Conservation (phyloP, 345 rosid genomes). For the Aurinia saxatilis region DNA sequence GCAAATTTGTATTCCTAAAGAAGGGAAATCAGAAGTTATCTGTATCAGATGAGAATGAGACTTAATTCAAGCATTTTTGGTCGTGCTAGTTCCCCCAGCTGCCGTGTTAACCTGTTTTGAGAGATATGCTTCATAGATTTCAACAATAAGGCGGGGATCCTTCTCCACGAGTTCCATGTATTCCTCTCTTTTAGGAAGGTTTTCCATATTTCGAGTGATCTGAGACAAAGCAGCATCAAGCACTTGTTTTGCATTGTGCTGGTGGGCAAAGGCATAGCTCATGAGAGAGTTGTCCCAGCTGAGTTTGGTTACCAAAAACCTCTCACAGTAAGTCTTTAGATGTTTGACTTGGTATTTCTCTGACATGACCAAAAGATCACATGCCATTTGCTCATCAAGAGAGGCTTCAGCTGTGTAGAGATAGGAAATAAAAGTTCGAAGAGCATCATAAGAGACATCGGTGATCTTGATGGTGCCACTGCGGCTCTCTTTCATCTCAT, state of each 20-base stretch:
- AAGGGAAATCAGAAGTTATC: background rate
- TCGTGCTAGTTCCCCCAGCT: conserved; percentile 23
- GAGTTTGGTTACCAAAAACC: conserved; percentile 59
- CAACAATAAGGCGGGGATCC: conserved; percentile 69
- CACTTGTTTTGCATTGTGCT: conserved; percentile 65
- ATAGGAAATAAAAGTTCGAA: conserved; percentile 53
- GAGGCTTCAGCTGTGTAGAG: conserved; percentile 76
- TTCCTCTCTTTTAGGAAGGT: conserved; percentile 56
- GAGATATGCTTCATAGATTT: conserved; percentile 71
- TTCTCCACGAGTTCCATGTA: conserved; percentile 68
- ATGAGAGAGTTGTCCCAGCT: conserved; percentile 68
- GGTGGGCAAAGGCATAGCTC: conserved; percentile 80
- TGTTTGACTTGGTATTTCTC: conserved; percentile 82
- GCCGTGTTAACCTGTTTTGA: conserved; percentile 68
- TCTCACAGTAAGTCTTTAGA: conserved; percentile 73
- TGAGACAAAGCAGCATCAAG: conserved; percentile 55
- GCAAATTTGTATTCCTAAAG: background rate
- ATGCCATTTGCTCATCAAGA: conserved; percentile 75
- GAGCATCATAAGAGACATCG: conserved; percentile 61
- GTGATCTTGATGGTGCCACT: conserved; percentile 77
- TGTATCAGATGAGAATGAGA: background rate
- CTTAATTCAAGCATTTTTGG: conserved; percentile 8
- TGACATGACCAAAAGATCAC: conserved; percentile 70
- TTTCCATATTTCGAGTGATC: conserved; percentile 77
- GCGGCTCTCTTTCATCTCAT: conserved; percentile 79